Evolutionary conservation across 2,329 filamentous ascomycete species (phyloP), one percentile per base, ranked within the genome.

Genomic region (Thelonectria rubi): DNA sequence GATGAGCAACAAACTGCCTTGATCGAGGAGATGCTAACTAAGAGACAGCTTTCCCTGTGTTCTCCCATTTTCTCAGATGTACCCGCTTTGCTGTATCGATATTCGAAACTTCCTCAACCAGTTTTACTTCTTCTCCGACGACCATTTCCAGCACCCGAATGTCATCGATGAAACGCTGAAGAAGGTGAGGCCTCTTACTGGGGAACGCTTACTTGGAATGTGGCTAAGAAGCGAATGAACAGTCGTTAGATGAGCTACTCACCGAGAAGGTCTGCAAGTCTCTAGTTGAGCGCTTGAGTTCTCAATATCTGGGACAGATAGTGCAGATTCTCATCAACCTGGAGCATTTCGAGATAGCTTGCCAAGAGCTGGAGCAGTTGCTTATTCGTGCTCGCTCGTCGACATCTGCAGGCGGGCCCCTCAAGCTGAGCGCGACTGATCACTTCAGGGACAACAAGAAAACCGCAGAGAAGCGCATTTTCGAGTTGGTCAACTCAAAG

Each of bases 1-100:
- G 3, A 2, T 8, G 5, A 34, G 11, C 5, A 12, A 7, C 57
- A 34, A 21, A 14, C 43, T 50, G 60, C 9, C 5, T 20, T 17
- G 5, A 39, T 26, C 3, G 10, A 26, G 21, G 54, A 42, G 20
- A 24, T 37, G 32, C 63, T 66, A 24, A 72, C 47, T 20, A 39
- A 46, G 39, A 24, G 45, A 8, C 64, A 94, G 91, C 12, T 97
- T 97, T 75, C 96, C 95, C 5, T 96, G 91, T 69, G 92, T 97
- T n/a, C 82, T 99, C 1, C 96, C 95, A 1, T 99, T 99, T 76
- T 97, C 94, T 12, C 94, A 98, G 72, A 99, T 99, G 95, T 99
- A 99, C 74, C 94, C 95, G 1, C 84, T 98, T 32, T 97, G 95
- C 78, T 99, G 95, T 80, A 98, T 98, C 74, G 93, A 98, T 73